These are phyloP conservation scores for Biancaea sappan DNA, from an alignment of 306 rosid species.

Conservation along the genomic window DNA sequence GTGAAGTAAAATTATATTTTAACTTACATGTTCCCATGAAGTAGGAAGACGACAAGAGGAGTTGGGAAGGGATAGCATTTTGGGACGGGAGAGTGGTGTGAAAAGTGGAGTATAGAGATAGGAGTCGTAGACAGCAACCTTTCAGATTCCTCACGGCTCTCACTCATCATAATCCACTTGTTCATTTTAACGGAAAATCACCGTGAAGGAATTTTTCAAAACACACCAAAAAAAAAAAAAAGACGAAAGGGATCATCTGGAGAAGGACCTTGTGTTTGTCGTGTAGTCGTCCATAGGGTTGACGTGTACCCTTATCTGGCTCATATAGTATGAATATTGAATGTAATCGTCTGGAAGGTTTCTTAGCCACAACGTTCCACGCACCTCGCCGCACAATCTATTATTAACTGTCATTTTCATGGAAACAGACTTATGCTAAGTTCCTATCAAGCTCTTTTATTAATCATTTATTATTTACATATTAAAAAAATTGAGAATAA, in stretches of 20 bases:
- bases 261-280: neutral
- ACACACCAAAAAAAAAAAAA: neutral
- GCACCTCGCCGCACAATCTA: neutral
- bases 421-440: too few species aligned
- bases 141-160: slow-evolving; percentile 26
- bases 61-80: too few species aligned
- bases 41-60: too few species aligned
- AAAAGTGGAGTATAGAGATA: neutral
- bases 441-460: too few species aligned
- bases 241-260: neutral
- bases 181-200: neutral
- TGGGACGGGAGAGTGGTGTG: neutral
- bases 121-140: slow-evolving; percentile 8
- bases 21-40: too few species aligned
- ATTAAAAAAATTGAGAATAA: too few species aligned
- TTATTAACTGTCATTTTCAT: too few species aligned
- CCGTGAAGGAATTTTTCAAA: neutral
- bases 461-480: too few species aligned
- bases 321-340: too few species aligned
- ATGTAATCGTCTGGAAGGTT: neutral
- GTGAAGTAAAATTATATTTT: too few species aligned
- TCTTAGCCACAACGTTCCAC: neutral
- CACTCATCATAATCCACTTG: slow-evolving; percentile 5
- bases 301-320: neutral
- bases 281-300: neutral